Conservation (phyloP, 2,329 filamentous ascomycete genomes). For the Simplicillium sp. region DNA sequence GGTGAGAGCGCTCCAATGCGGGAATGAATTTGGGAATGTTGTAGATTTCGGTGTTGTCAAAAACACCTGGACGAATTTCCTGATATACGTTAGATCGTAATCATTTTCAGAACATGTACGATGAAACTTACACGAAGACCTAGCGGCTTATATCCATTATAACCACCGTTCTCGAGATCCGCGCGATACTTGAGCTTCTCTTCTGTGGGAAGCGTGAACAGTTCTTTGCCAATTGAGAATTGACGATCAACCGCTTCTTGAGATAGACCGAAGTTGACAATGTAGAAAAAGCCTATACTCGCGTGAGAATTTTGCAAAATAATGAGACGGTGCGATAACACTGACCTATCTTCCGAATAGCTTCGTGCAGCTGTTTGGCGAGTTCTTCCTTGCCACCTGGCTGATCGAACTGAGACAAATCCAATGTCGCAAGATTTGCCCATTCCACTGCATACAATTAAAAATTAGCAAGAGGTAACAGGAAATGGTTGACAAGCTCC, state of each 20-base stretch:
- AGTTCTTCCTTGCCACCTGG: constrained; percentile 44
- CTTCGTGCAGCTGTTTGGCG: constrained; percentile 44
- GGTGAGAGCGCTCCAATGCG: constrained; percentile 19
- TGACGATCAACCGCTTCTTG: constrained; percentile 52
- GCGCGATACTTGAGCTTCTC: constrained; percentile 50
- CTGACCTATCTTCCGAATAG: constrained; percentile 30
- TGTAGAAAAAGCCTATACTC: constrained; percentile 45
- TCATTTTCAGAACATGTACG: not conserved
- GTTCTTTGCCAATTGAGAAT: constrained; percentile 49
- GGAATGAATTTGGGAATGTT: constrained; percentile 31
- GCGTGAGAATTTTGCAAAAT: too few relatives aligned
- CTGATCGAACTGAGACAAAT: constrained; percentile 42
- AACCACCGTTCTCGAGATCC: constrained; percentile 40
- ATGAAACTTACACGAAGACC: constrained; percentile 22
- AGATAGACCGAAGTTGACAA: constrained; percentile 51
- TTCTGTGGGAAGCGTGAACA: constrained; percentile 45
- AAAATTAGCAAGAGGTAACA: not conserved
- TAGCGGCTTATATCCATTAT: constrained; percentile 45
- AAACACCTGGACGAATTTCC: constrained; percentile 21
- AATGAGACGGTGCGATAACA: not conserved
- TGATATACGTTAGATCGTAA: constrained; percentile 1
- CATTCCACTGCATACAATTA: constrained; percentile 27
- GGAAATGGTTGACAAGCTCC: too few relatives aligned
- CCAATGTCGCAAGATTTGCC: constrained; percentile 48
- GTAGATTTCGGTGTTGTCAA: constrained; percentile 29